Base-by-base conservation (phyloP, 1,139 yeast genomes). In the Suhomyces wounanorum region DNA sequence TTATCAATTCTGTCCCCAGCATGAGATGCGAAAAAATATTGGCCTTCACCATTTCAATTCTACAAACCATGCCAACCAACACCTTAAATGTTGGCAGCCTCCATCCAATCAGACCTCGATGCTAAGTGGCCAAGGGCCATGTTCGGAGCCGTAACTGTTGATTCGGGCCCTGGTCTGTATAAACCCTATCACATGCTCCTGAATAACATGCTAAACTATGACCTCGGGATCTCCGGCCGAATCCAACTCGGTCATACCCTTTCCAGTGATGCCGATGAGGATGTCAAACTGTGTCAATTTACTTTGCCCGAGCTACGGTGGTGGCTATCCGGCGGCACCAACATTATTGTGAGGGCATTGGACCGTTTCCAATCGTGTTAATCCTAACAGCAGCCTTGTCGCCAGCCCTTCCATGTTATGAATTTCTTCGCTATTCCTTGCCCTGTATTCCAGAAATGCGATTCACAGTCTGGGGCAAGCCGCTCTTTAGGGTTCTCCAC, bases 201-300 rank as follows among this genome's bases (percentile, higher is more conserved):
- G 8, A 6, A 2, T 7, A 11, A 11, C 3, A 11, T 13, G n/a
- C 42, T 30, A 14, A 23, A 13, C 17, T 17, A 7, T 14, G 6
- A 21, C 44, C 37, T 17, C 42, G 42, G 42, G 33, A 40, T 26
- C 31, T 40, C 33, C 42, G 42, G 42, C 42, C 42, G 42, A 40
- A 40, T 6, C 33, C 21, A 25, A n/a, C 33, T 40, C 42, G 31
- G 31, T 17, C 33, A 16, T 25, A 25, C 28, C 42, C 33, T 37
- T 18, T 13, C 35, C 28, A 28, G 30, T 26, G 28, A 13, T 6
- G 33, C 33, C 42, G 33, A 26, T 14, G 33, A 26, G 16, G 14
- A n/a, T 40, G 42, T 33, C 36, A 23, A 42, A 31, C 30, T 16
- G 8, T 30, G 14, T 11, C 14, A 30, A 6, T 2, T 10, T n/a